Percentiles rank a stretch among this genome's conserved stretches.
Evolutionary conservation across 306 rosid genomes (phyloP).

Genomic region (Inga leiocalycina): DNA sequence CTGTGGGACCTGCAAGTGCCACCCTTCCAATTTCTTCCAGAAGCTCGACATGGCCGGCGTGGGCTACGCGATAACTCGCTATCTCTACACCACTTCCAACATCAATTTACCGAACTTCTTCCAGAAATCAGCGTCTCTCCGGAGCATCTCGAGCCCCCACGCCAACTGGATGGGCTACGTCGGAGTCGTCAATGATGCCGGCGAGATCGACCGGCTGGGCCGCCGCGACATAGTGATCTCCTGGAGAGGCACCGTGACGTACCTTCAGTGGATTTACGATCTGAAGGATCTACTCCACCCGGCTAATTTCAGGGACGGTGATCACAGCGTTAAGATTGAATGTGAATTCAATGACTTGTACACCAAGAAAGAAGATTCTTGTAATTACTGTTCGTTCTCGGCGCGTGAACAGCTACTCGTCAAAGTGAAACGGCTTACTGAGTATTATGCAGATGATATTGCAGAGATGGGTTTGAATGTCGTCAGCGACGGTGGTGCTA

Average conservation of each 20-base stretch:
- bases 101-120: conserved; percentile 80
- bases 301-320: conserved; percentile 34
- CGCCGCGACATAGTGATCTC: conserved; percentile 68
- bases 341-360: conserved; percentile 67
- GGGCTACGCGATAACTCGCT: conserved; percentile 59
- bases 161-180: conserved; percentile 87
- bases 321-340: conserved; percentile 56
- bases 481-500: background rate
- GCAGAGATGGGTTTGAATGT: conserved; percentile 54
- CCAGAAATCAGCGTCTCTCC: conserved; percentile 43
- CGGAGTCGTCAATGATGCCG: conserved; percentile 44
- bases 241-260: conserved; percentile 78
- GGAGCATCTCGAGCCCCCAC: conserved; percentile 64
- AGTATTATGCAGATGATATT: conserved; percentile 55
- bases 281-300: conserved; percentile 58
- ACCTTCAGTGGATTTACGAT: conserved; percentile 69
- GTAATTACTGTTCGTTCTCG: conserved; percentile 55
- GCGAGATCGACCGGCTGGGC: conserved; percentile 49
- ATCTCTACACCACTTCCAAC: conserved; percentile 76
- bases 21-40: conserved; percentile 48
- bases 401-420: conserved; percentile 69
- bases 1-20: conserved; percentile 74
- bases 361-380: conserved; percentile 56
- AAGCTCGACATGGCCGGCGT: conserved; percentile 40
- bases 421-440: conserved; percentile 53